Evolutionary conservation across 2,329 filamentous ascomycete species (phyloP).

Genomic region (Aspergillus sp.): DNA sequence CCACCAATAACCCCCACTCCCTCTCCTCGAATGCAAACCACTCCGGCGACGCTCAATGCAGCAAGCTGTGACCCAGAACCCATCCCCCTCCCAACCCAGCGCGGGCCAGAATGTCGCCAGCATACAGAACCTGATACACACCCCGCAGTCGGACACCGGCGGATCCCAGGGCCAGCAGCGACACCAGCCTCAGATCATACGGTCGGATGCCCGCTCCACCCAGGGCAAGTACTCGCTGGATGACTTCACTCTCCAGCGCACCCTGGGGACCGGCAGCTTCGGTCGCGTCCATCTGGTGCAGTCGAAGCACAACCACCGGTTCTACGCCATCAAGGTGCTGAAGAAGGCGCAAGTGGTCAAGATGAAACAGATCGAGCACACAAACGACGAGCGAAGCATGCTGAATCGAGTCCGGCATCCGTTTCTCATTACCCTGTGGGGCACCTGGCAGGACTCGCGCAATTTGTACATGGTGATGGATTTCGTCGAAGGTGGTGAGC

Average conservation of each 20-base stretch:
- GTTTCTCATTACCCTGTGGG: conserved; percentile 96
- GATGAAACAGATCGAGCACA: conserved; percentile 99
- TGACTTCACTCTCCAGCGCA: conserved; percentile 85
- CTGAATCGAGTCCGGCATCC: conserved; percentile 94
- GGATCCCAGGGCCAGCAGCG: conserved; percentile 9
- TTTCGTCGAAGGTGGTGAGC: conserved; percentile 95
- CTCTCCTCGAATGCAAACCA: conserved; percentile 12
- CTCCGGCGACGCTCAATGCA: conserved; percentile 25
- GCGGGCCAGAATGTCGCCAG: conserved; percentile 53
- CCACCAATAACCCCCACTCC: too few relatives aligned
- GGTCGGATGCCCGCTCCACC: conserved; percentile 54
- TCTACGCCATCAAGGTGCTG: conserved; percentile 96
- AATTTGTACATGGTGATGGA: conserved; percentile 99
- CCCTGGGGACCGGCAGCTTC: conserved; percentile 92
- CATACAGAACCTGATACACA: conserved; percentile 77
- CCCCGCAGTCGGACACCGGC: conserved; percentile 39
- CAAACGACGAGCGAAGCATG: conserved; percentile 95
- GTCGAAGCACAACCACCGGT: conserved; percentile 95
- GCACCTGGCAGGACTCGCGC: conserved; percentile 89
- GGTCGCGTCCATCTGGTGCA: conserved; percentile 93
- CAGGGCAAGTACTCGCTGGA: conserved; percentile 94
- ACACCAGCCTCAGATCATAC: conserved; percentile 16
- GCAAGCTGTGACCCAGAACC: conserved; percentile 25
- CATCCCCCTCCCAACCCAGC: conserved; percentile 21
- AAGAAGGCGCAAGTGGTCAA: conserved; percentile 98